Percentiles rank a stretch among this genome's conserved stretches.
Evolutionary conservation across 1,139 yeast genomes (phyloP).

Genomic region (Yarrowia galli): DNA sequence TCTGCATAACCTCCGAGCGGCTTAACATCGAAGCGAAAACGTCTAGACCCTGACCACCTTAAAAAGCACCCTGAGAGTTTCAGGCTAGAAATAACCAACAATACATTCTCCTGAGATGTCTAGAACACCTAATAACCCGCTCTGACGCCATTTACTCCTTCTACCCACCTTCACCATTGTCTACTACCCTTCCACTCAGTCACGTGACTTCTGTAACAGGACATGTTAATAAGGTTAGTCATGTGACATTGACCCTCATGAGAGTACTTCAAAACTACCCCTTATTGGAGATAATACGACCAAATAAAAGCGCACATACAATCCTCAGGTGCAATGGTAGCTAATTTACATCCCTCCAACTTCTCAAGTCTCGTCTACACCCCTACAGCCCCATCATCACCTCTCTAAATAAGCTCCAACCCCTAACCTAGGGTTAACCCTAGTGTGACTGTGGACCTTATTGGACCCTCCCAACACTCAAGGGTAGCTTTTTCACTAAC

Average conservation of each 20-base stretch:
- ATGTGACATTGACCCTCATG: background rate
- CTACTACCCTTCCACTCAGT: background rate
- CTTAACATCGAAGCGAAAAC: background rate
- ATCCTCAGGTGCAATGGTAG: background rate
- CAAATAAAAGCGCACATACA: background rate
- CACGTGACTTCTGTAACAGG: constrained; percentile 28
- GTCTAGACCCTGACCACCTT: too few species aligned
- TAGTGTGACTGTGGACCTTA: constrained; percentile 24
- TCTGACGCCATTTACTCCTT: background rate
- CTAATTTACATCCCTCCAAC: background rate
- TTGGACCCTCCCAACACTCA: constrained; percentile 18
- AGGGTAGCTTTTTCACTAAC: constrained; percentile 6
- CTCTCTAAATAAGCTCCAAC: background rate
- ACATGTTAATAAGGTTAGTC: background rate
- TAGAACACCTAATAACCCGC: background rate
- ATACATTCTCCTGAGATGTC: too few species aligned
- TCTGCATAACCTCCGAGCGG: constrained; percentile 5
- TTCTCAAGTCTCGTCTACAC: too few species aligned
- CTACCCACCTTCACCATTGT: background rate
- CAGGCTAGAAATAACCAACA: too few species aligned
- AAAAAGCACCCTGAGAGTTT: too few species aligned
- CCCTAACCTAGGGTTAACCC: constrained; percentile 16
- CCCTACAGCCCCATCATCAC: too few species aligned
- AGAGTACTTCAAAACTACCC: background rate
- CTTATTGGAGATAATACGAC: background rate